A percentile compares a stretch with the other conserved stretches of the same genome.
These are phyloP conservation scores for Cryomyces antarcticus DNA, from an alignment of 495 filamentous ascomycete genomes.

Conservation along the genomic window DNA sequence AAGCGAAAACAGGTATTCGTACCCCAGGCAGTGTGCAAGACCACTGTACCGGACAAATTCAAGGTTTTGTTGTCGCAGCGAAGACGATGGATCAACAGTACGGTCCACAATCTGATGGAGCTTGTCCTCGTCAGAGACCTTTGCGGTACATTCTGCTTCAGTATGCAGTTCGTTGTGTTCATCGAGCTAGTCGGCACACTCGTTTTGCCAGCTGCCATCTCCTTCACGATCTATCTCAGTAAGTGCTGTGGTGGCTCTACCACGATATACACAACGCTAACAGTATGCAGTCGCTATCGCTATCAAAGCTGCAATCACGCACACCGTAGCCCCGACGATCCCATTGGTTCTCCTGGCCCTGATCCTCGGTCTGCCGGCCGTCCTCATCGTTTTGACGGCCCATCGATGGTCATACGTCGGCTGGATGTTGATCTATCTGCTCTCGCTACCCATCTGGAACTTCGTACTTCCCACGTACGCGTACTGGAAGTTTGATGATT, in stretches of 20 bases:
- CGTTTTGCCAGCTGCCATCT: constrained; percentile 86
- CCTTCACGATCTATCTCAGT: constrained; percentile 92
- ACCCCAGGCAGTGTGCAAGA: constrained; percentile 96
- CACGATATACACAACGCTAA: constrained; percentile 2
- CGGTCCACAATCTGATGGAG: constrained; percentile 96
- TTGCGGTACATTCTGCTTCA: constrained; percentile 98
- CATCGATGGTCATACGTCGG: constrained; percentile 80
- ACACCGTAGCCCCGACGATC: constrained; percentile 47
- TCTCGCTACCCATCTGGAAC: constrained; percentile 94
- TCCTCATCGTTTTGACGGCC: constrained; percentile 90
- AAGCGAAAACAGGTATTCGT: constrained; percentile 99
- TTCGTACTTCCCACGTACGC: constrained; percentile 86
- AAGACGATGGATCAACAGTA: constrained; percentile 98
- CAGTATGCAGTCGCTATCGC: constrained; percentile 51
- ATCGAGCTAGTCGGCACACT: constrained; percentile 90
- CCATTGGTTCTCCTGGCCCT: constrained; percentile 77
- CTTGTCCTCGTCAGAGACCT: constrained; percentile 87
- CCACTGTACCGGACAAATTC: constrained; percentile 84
- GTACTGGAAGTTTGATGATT: constrained; percentile 99
- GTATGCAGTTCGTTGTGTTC: constrained; percentile 97
- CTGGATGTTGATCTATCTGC: constrained; percentile 93
- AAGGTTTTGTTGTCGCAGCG: constrained; percentile 83
- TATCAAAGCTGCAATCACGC: constrained; percentile 47
- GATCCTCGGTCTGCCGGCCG: constrained; percentile 81
- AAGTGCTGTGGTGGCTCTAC: constrained; percentile 20